Base-by-base conservation (phyloP, 2,329 filamentous ascomycete genomes). In the Pestalotiopsis sp. region DNA sequence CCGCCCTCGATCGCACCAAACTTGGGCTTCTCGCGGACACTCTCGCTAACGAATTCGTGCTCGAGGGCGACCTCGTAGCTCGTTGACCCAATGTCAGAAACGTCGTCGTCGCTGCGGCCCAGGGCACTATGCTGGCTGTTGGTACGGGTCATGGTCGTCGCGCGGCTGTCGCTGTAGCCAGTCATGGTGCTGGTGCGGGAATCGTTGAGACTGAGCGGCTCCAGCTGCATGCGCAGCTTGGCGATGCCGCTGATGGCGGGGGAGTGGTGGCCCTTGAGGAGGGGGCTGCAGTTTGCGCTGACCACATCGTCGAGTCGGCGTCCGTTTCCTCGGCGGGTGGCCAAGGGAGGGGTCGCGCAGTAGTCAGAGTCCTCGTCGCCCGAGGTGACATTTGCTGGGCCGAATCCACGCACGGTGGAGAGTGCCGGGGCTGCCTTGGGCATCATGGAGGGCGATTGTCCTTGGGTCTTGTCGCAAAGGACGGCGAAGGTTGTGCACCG, bases 21-120 rank as follows among this genome's bases (percentile, higher is more conserved):
- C 67, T 68, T 74, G 36, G 71, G 72, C 65, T 81, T 81, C 65
- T 84, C 82, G 25, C 82, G 81, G 49, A 88, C 82, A 72, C 85
- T 88, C 75, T 89, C 87, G 78, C 93, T 96, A 69, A 93, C 87
- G 74, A 97, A 98, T 78, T 98, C 95, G 71, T 93, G 83, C 73
- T 96, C 92, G 49, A 98, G 86, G 65, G 89, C 89, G 71, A 98
- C 90, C 81, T 98, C 93, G 77, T 97, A 98, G 77, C 91, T 93
- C 65, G 93, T 92, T 77, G 85, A 85, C 20, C 79, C 82, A 31
- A 88, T 87, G 74, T 95, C 92, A 1, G 92, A 95, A 55, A 85
- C 84, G 71, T 91, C 90, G 72, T 89, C 89, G 72, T 92, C 90
- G 73, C 88, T 91, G 73, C 86, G 85, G 72, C 85, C 87, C 66